Base-by-base conservation (phyloP, 345 rosid species). In the Eutrema yunnanense region DNA sequence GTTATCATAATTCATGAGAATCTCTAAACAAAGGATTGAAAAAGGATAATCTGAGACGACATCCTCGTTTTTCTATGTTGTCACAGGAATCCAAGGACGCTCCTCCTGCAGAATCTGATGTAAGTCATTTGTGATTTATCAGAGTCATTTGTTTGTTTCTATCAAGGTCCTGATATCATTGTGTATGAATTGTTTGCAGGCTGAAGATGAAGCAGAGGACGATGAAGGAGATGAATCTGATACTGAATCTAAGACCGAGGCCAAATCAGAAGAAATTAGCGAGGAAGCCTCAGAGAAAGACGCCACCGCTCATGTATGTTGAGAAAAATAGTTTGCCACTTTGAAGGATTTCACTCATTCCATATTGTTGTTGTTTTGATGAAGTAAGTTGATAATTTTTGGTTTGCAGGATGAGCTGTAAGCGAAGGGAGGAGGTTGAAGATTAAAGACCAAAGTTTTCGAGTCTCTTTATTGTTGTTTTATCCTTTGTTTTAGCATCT, bases 81-180 rank as follows among this genome's bases (percentile, higher is more conserved):
- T 38, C 40, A 38, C 86, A 93, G 97, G 96, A 87, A 59, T 43
- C 93, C 2, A 88, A 87, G 89, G 86, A 81, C 9, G 83, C 82
- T 19, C 85, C 82, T 19, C 84, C 90, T 19, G 81, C 64, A 0
- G 92, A 85, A 67, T 83, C 98, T 10, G 99, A 92, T 79, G 98
- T 89, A 86, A 86, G 95, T 49, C 53, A 5, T 8, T 67, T 36
- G 42, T 43, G 14, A 11, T 11, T 12, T n/a, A 13, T 36, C n/a
- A 6, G 8, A 37, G 8, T 50, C 36, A n/a, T 32, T 49, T 2
- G 2, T 41, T 13, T 10, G 50, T 47, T 40, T 8, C 26, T 47
- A 53, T 29, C 33, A 63, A 47, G 27, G 38, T 9, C 1, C 67
- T 54, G 37, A 75, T 43, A 46, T 48, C 16, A 6, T 14, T 52